Base-by-base conservation (phyloP, 2,329 filamentous ascomycete species). In the Pseudogymnoascus sp. region DNA sequence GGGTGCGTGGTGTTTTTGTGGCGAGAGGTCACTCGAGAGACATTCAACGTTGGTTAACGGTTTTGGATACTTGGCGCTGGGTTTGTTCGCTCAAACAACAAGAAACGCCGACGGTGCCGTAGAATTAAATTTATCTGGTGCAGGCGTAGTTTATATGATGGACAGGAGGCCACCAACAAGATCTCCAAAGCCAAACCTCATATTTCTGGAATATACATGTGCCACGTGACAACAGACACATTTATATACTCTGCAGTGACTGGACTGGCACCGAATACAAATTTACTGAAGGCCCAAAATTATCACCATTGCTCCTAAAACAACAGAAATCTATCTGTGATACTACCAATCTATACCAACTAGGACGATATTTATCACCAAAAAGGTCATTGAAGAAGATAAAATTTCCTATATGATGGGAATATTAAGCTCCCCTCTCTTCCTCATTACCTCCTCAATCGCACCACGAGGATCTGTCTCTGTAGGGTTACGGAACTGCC, bases 401-500 rank as follows among this genome's bases (percentile, higher is more conserved):
- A 33, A 21, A 26, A 42, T 61, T 61, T 19, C 26, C 24, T 42
- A 62, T 35, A 40, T 62, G 13, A 35, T 60, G 24, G 62, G 63
- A 40, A 82, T 81, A 0, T 76, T 80, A 62, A 89, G 70, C 70
- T 88, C 84, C 24, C 77, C 73, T 65, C 76, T 80, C 66, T 76
- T 79, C 62, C 70, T 73, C 56, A 76, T 74, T 24, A 91, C 81
- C 70, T 87, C 84, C 56, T 86, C 81, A 62, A 91, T 76, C 1
- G 82, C 86, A 2, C 78, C 82, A 6, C 76, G 70, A 6, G 79
- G 75, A 65, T 93, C 87, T 3, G 81, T 83, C 64, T 78, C 79
- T 3, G 80, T 80, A 0, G 92, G 91, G 71, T 97, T 86, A 38
- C 90, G 83, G 61, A 97, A 81, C 75, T 97, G 95, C 92, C 93